Evolutionary conservation across 2,329 filamentous ascomycete species (phyloP).

Genomic region (Aureobasidium sp.): DNA sequence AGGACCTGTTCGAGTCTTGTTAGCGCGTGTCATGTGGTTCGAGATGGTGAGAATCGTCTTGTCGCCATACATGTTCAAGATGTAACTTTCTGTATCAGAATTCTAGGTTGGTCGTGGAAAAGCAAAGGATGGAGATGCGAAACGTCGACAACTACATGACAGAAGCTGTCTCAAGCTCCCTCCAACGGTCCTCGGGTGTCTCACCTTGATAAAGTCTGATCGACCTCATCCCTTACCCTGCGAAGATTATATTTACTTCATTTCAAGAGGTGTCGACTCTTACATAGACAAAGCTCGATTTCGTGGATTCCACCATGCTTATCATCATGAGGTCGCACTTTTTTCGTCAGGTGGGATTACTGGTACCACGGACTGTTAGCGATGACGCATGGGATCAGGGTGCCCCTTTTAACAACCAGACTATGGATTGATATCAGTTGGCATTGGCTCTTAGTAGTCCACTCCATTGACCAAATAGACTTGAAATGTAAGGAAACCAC

Average conservation of each 20-base stretch:
- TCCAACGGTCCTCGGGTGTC: neutral
- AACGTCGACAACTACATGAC: neutral
- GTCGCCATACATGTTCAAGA: neutral
- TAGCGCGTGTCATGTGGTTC: neutral
- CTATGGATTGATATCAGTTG: neutral
- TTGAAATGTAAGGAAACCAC: no score
- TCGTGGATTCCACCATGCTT: neutral
- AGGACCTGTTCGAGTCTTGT: neutral
- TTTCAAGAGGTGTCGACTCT: neutral
- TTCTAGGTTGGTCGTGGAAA: neutral
- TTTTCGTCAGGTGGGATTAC: neutral
- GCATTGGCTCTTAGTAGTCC: no score
- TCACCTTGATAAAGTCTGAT: neutral
- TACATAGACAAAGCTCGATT: neutral
- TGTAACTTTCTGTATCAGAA: no score
- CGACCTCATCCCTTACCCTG: neutral
- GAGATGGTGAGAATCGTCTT: neutral
- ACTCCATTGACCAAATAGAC: no score
- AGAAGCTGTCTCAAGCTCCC: neutral
- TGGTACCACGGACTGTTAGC: neutral
- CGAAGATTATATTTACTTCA: neutral
- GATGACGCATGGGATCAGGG: neutral
- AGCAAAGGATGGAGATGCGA: neutral
- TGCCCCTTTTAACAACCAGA: neutral
- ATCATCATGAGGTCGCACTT: no score